Evolutionary conservation across 495 filamentous ascomycete genomes (phyloP), one percentile per base, ranked within the genome.

Genomic region (Cercophora samala): DNA sequence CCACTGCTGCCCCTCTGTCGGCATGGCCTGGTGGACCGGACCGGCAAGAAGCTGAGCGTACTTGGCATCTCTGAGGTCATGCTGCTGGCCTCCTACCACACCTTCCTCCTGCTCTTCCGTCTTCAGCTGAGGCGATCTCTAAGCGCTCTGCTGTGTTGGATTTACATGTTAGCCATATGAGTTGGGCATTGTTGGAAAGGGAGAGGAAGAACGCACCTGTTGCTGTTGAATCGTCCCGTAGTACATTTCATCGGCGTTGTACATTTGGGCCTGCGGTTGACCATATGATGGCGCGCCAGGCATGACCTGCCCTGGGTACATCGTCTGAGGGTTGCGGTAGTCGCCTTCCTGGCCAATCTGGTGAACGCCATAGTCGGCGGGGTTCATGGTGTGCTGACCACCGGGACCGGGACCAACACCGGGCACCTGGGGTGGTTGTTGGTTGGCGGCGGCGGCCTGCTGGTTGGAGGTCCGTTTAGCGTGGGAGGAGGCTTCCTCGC

Each of bases 401-500:
- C 89, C 82, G 29, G 80, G 82, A 58, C 86, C 83, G 19, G 88
- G 83, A 15, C n/a, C 89, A 85, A 66, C 92, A 81, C 66, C 90
- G 86, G 51, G 81, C 79, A 51, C 79, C 77, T 77, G 78, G 66
- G 55, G 83, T 81, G 32, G 85, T 75, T 56, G 85, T 78, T 21
- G 84, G 79, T 52, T 83, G 76, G 62, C 81, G 86, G 53, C 53
- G 5, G 81, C 74, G 53, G 79, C 80, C 67, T n/a, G 71, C 63
- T 72, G 68, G 83, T 88, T 70, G 23, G 63, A 66, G 0, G 78
- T 62, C 62, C 92, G 85, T 81, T 97, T 97, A 46, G 89, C 84
- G 77, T 97, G 92, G 67, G 87, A 84, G 60, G 89, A 84, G 21
- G 95, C 93, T 73, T 99, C 95, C 76, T 99, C 95, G 51, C 95